A percentile compares a stretch with the other conserved stretches of the same genome.
These are phyloP conservation scores for Podaxis pistillaris DNA, from an alignment of 768 basidiomycete species.

Conservation along the genomic window DNA sequence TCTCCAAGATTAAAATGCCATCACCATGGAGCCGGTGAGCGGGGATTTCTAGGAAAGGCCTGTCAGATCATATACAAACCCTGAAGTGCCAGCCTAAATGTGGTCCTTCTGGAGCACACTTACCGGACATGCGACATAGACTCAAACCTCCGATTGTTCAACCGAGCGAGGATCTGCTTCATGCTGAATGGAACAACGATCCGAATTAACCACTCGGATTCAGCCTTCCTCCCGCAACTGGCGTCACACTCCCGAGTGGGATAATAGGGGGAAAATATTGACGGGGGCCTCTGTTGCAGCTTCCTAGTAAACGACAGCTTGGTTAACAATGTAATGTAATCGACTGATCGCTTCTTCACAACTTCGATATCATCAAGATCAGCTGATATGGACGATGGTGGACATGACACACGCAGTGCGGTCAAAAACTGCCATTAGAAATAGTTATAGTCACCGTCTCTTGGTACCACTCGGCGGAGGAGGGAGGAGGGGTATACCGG, in stretches of 20 bases:
- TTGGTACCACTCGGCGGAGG: conserved; percentile 75
- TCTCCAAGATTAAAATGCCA: neutral
- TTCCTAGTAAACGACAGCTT: neutral
- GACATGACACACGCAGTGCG: neutral
- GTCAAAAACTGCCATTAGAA: neutral
- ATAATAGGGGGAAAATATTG: neutral
- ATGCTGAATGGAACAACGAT: neutral
- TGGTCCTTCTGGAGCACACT: neutral
- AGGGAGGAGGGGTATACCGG: conserved; percentile 68
- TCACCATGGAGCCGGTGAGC: neutral
- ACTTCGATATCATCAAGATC: neutral
- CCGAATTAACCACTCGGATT: neutral
- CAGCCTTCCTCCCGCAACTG: neutral
- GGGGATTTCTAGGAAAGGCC: conserved; percentile 1
- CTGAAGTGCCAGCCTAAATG: neutral
- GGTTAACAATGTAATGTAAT: neutral
- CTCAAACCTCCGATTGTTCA: neutral
- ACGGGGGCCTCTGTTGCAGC: neutral
- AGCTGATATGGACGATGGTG: neutral
- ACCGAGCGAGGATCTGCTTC: neutral
- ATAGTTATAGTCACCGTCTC: conserved; percentile 31
- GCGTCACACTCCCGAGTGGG: neutral
- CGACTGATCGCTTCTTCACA: neutral
- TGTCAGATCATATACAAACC: neutral
- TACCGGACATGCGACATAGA: neutral